Evolutionary conservation across 2,329 filamentous ascomycete species (phyloP).

Genomic region (Botryotinia narcissicola): DNA sequence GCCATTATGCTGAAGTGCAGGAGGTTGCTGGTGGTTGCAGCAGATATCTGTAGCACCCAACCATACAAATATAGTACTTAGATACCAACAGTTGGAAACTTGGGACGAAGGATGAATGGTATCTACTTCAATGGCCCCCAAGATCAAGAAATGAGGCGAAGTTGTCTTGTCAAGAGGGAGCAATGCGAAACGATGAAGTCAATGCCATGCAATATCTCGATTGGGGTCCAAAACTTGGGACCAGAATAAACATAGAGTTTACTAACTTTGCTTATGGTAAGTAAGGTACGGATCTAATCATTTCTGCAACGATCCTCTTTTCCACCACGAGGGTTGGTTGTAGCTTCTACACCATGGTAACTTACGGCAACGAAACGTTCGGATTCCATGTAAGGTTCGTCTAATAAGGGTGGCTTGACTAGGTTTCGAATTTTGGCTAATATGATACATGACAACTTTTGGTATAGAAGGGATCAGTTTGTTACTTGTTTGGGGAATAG

Average conservation of each 20-base stretch:
- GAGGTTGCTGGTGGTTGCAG: slow-evolving; percentile 13
- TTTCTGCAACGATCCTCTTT: slow-evolving; percentile 14
- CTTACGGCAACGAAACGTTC: slow-evolving; percentile 3
- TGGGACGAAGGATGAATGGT: slow-evolving; percentile 10
- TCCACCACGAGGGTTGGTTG: slow-evolving; percentile 9
- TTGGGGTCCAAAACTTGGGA: slow-evolving; percentile 4
- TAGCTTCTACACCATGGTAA: slow-evolving; percentile 11
- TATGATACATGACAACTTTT: slow-evolving; percentile 6
- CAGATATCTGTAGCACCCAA: slow-evolving; percentile 6
- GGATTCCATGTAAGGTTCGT: not conserved
- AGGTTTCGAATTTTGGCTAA: slow-evolving; percentile 18
- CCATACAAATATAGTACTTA: not conserved
- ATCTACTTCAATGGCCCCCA: slow-evolving; percentile 3
- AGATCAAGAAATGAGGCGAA: slow-evolving; percentile 12
- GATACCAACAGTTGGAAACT: slow-evolving; percentile 19
- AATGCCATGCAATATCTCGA: slow-evolving; percentile 4
- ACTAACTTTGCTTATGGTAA: not conserved
- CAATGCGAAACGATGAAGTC: slow-evolving; percentile 5
- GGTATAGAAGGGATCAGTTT: not conserved
- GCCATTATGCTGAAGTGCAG: slow-evolving; percentile 11
- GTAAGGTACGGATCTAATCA: slow-evolving; percentile 9
- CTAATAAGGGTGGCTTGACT: slow-evolving; percentile 2
- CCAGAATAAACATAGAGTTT: not conserved
- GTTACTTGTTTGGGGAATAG: slow-evolving; percentile 6
- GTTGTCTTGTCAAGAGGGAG: not conserved